A percentile compares a stretch with the other conserved stretches of the same genome.
These are phyloP conservation scores for Kodamaea neixiangensis DNA, from an alignment of 805 yeast genomes.

Conservation along the genomic window DNA sequence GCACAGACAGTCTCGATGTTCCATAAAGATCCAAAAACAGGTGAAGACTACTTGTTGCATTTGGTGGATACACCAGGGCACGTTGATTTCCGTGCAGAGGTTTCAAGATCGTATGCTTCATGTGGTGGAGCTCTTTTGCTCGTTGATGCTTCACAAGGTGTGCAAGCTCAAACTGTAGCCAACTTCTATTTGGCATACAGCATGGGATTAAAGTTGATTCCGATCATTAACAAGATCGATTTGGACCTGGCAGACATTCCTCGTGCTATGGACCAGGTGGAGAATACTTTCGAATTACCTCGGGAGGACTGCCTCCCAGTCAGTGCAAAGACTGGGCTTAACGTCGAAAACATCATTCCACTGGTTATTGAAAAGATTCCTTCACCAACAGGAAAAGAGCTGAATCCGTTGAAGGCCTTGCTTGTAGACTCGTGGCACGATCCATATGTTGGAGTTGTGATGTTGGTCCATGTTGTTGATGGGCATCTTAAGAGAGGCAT, in stretches of 20 bases:
- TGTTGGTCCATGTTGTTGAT: conserved; percentile 81
- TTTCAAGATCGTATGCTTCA: conserved; percentile 89
- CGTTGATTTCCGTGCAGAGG: conserved; percentile 94
- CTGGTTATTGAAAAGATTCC: conserved; percentile 81
- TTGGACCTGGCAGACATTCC: conserved; percentile 84
- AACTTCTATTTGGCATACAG: conserved; percentile 89
- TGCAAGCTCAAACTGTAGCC: conserved; percentile 98
- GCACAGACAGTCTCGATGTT: conserved; percentile 97
- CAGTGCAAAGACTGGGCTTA: conserved; percentile 88
- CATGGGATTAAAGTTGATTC: conserved; percentile 76
- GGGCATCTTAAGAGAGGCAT: conserved; percentile 76
- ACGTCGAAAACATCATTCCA: conserved; percentile 79
- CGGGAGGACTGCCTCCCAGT: conserved; percentile 75
- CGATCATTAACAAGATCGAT: conserved; percentile 91
- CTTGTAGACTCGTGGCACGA: conserved; percentile 99
- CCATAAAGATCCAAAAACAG: conserved; percentile 56
- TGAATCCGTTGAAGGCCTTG: conserved; percentile 65
- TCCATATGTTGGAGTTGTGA: conserved; percentile 84
- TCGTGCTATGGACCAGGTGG: conserved; percentile 81
- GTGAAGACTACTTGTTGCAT: conserved; percentile 79
- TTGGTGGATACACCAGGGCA: conserved; percentile 98
- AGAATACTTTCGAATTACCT: conserved; percentile 76
- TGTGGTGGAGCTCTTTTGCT: conserved; percentile 91
- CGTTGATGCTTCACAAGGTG: conserved; percentile 95
- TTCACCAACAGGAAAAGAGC: conserved; percentile 60